Conservation (phyloP, 2,329 filamentous ascomycete genomes). For the Ciborinia camelliae region DNA sequence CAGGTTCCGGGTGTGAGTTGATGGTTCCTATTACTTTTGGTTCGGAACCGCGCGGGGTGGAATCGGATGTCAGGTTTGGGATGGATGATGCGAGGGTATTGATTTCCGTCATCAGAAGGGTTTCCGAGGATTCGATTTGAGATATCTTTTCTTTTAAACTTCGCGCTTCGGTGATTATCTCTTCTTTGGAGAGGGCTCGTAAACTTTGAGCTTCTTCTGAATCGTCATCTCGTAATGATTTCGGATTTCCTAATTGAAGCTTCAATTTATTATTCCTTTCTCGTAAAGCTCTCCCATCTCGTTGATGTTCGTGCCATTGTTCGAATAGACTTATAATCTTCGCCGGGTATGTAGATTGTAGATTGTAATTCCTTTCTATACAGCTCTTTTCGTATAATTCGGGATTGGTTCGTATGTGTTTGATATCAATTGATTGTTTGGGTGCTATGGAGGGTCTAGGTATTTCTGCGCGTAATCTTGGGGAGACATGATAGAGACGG, state of each 20-base stretch:
- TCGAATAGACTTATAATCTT: conserved; percentile 55
- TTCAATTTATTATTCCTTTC: conserved; percentile 65
- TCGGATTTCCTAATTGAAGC: conserved; percentile 53
- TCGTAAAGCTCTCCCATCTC: conserved; percentile 56
- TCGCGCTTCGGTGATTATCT: conserved; percentile 61
- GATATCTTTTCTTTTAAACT: conserved; percentile 60
- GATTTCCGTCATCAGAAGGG: conserved; percentile 61
- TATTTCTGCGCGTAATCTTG: conserved; percentile 9
- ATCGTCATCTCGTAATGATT: conserved; percentile 43
- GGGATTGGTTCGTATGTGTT: conserved; percentile 83
- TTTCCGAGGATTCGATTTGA: conserved; percentile 59
- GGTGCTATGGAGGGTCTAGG: conserved; percentile 58
- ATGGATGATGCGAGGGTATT: conserved; percentile 70
- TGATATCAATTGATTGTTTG: conserved; percentile 76
- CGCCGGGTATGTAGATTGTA: conserved; percentile 51
- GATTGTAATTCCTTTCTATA: conserved; percentile 75
- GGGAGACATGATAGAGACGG: conserved; percentile 15
- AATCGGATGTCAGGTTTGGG: conserved; percentile 77
- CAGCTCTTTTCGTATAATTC: conserved; percentile 80
- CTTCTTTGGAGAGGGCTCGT: conserved; percentile 43
- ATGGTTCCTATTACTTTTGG: conserved; percentile 70
- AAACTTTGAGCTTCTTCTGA: conserved; percentile 27
- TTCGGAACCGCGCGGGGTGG: conserved; percentile 69
- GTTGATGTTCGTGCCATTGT: conserved; percentile 59
- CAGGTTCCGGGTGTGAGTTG: conserved; percentile 60